Conservation (phyloP, 345 rosid genomes). For the Viola odorata region DNA sequence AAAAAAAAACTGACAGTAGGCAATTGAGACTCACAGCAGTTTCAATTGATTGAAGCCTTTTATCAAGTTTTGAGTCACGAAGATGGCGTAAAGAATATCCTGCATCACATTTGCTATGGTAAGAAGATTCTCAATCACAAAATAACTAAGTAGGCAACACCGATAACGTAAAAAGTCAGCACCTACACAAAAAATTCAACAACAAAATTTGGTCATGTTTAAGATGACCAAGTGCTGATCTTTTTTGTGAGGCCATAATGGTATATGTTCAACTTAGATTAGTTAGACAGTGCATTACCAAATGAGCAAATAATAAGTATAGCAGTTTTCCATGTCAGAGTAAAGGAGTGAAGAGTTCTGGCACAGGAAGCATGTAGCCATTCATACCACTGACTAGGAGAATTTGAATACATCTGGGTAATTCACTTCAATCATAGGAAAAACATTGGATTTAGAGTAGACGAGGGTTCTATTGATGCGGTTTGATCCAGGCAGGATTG, state of each 20-base stretch:
- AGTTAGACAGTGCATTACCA: too few relatives aligned
- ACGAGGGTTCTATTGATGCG: too few relatives aligned
- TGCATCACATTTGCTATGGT: constrained; percentile 3
- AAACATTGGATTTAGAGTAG: too few relatives aligned
- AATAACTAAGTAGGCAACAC: not conserved
- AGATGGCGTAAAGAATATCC: constrained; percentile 29
- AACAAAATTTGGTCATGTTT: not conserved
- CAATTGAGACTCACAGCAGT: constrained; percentile 22
- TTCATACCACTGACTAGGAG: too few relatives aligned
- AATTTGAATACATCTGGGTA: too few relatives aligned
- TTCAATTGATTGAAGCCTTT: constrained; percentile 33
- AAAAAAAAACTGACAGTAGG: not conserved
- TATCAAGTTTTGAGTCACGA: constrained; percentile 23
- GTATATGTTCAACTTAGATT: not conserved
- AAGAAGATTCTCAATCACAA: not conserved
- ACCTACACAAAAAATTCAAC: not conserved
- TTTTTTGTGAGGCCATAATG: not conserved
- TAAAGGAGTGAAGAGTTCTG: too few relatives aligned
- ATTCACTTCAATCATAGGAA: too few relatives aligned
- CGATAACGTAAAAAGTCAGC: not conserved
- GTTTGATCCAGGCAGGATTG: too few relatives aligned
- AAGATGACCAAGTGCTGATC: not conserved
- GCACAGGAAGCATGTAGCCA: too few relatives aligned
- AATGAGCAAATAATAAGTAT: too few relatives aligned
- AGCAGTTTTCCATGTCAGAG: too few relatives aligned